Evolutionary conservation across 306 rosid genomes (phyloP).

Genomic region (Lotus japonicus): DNA sequence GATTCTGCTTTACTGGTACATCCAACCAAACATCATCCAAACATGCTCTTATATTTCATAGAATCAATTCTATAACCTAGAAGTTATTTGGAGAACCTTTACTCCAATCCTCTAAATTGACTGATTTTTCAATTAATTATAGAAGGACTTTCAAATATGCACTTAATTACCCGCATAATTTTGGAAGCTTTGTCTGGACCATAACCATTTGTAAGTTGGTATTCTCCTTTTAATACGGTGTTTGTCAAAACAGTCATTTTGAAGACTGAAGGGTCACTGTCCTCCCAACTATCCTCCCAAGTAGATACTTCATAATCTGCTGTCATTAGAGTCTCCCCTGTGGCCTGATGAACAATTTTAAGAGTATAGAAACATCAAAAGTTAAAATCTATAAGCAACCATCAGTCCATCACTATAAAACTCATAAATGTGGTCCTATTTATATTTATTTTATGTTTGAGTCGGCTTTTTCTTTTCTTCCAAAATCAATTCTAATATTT

Average conservation of each 20-base stretch:
- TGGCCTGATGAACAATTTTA: slow-evolving; percentile 26
- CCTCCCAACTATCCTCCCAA: slow-evolving; percentile 72
- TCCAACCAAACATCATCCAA: no score
- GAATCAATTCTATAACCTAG: no score
- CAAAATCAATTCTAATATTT: no score
- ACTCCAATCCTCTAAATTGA: no score
- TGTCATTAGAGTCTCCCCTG: slow-evolving; percentile 27
- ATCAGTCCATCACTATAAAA: not conserved
- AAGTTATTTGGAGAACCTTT: no score
- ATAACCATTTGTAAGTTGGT: slow-evolving; percentile 72
- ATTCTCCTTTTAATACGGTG: slow-evolving; percentile 41
- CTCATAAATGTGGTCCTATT: not conserved
- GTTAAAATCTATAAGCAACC: not conserved
- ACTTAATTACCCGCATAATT: slow-evolving; percentile 45
- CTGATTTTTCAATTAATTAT: no score
- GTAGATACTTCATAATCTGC: slow-evolving; percentile 38
- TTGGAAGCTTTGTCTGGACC: slow-evolving; percentile 50
- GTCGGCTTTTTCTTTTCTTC: no score
- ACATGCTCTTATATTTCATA: no score
- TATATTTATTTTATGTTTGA: no score
- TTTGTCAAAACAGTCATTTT: slow-evolving; percentile 32
- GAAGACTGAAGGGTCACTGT: slow-evolving; percentile 56
- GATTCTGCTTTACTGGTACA: no score
- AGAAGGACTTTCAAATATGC: no score
- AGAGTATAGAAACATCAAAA: not conserved